Percentiles rank a stretch among this genome's conserved stretches.
These are phyloP conservation scores for Chondrus crispus DNA, from an alignment of 23 red algal genomes.

Conservation along the genomic window DNA sequence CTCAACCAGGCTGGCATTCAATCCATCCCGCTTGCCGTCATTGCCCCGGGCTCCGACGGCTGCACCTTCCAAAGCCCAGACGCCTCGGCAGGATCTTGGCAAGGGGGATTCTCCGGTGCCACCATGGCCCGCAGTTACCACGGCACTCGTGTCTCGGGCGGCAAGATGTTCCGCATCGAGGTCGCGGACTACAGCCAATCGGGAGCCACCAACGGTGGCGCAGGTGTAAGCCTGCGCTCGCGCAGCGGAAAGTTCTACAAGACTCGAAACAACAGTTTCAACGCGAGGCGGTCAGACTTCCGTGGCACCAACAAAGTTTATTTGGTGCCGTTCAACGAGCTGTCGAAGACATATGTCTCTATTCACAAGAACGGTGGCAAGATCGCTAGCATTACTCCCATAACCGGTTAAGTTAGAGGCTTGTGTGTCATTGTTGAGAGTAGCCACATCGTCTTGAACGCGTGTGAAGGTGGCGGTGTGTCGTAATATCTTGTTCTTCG, in stretches of 20 bases:
- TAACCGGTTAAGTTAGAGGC: background rate
- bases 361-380: conserved; percentile 87
- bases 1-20: conserved; percentile 73
- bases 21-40: conserved; percentile 64
- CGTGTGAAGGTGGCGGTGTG: too few relatives aligned
- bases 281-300: conserved; percentile 69
- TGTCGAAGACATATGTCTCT: conserved; percentile 60
- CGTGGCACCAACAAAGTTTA: conserved; percentile 68
- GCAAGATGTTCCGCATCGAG: conserved; percentile 89
- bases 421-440: too few relatives aligned
- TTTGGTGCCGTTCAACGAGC: conserved; percentile 71
- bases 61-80: conserved; percentile 28
- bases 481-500: too few relatives aligned
- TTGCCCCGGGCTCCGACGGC: conserved; percentile 70
- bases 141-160: conserved; percentile 35
- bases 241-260: conserved; percentile 75
- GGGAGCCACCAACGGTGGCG: conserved; percentile 33
- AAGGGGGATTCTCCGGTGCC: conserved; percentile 57
- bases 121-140: conserved; percentile 64
- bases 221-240: conserved; percentile 63
- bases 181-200: conserved; percentile 62
- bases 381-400: conserved; percentile 84
- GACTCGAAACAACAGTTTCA: conserved; percentile 50
- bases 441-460: too few relatives aligned
- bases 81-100: conserved; percentile 59